A percentile compares a stretch with the other conserved stretches of the same genome.
phyloP scores from a whole-genome alignment of 2,329 filamentous ascomycete genomes.

The Aspergillus novofumigatus region DNA sequence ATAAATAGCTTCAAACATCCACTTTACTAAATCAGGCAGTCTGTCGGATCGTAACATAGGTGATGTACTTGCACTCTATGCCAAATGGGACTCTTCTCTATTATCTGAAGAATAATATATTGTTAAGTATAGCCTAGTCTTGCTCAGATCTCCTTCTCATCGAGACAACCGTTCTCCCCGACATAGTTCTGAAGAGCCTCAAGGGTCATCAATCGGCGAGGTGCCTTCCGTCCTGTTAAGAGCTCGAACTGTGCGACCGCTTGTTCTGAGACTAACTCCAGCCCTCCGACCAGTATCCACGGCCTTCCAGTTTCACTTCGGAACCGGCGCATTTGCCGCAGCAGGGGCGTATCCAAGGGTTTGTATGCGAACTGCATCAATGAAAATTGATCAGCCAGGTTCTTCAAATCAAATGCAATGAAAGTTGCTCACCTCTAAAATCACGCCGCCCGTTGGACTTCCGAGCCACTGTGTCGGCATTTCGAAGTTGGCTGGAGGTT shows the following conservation, averaged over 20 bases:
- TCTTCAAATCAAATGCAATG: background rate
- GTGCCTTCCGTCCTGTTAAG: conserved; percentile 70
- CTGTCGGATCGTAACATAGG: background rate
- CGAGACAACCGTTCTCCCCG: conserved; percentile 32
- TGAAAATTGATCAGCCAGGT: conserved; percentile 4
- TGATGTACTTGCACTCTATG: background rate
- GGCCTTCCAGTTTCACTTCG: conserved; percentile 48
- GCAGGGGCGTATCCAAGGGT: conserved; percentile 65
- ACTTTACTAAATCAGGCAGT: too few relatives aligned
- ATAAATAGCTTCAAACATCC: too few relatives aligned
- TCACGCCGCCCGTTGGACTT: conserved; percentile 70
- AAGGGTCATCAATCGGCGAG: conserved; percentile 65
- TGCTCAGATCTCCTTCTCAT: conserved; percentile 36
- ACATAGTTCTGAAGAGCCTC: conserved; percentile 49
- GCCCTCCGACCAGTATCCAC: conserved; percentile 72
- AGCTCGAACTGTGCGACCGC: conserved; percentile 78
- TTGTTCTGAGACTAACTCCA: conserved; percentile 73
- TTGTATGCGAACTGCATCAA: conserved; percentile 56
- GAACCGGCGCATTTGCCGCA: conserved; percentile 62
- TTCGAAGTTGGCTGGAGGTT: conserved; percentile 64
- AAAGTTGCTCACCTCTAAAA: conserved; percentile 56
- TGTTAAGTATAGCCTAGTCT: conserved; percentile 25
- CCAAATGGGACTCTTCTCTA: background rate
- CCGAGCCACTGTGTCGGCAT: conserved; percentile 66
- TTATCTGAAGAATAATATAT: conserved; percentile 1